Conservation (phyloP, 2,329 filamentous ascomycete genomes). For the Beauveria sp. region DNA sequence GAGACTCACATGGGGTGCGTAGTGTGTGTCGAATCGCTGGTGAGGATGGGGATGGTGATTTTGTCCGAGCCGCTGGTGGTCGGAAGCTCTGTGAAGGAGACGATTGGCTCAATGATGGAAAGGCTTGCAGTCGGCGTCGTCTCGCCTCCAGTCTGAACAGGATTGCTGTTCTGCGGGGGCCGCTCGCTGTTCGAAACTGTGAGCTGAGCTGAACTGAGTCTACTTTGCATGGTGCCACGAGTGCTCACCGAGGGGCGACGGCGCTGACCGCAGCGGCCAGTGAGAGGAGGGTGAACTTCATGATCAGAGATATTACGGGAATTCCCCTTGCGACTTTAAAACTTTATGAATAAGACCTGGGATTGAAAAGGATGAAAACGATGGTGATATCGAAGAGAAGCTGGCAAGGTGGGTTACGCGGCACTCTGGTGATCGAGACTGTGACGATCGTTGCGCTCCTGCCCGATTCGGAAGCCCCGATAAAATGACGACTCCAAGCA, state of each 20-base stretch:
- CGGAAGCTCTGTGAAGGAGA: neutral
- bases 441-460: slow-evolving; percentile 1
- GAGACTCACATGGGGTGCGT: neutral
- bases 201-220: neutral
- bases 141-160: neutral
- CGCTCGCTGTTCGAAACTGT: neutral
- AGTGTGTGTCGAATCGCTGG: neutral
- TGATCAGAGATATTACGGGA: neutral
- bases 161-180: neutral
- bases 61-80: neutral
- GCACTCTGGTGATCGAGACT: slow-evolving; percentile 1
- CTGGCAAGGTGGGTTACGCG: slow-evolving; percentile 4
- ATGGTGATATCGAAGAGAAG: slow-evolving; percentile 1
- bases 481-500: neutral
- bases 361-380: neutral
- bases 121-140: neutral
- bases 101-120: slow-evolving; percentile 1
- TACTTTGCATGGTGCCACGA: neutral
- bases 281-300: slow-evolving; percentile 6
- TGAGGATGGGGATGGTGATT: neutral
- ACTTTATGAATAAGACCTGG: too few species aligned
- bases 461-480: slow-evolving; percentile 3
- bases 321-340: neutral
- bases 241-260: slow-evolving; percentile 3
- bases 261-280: slow-evolving; percentile 4